Percentiles rank a stretch among this genome's conserved stretches.
Evolutionary conservation across 805 yeast genomes (phyloP).

Genomic region (Saturnispora quitensis): DNA sequence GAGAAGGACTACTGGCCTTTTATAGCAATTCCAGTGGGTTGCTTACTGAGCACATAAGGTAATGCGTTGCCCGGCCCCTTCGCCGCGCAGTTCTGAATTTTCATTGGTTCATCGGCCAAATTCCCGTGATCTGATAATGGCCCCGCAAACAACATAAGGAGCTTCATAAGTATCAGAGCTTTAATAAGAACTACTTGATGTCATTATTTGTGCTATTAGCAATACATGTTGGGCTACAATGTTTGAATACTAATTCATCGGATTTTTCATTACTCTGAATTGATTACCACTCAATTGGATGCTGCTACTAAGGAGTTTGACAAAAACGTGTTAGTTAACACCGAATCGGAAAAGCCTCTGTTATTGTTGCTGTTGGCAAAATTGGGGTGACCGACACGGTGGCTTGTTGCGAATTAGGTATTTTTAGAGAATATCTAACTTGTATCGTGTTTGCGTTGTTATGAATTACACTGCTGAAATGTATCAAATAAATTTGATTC

Average conservation of each 20-base stretch:
- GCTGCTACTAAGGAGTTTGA: background rate
- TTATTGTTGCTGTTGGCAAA: background rate
- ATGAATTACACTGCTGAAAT: no score
- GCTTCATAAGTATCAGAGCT: background rate
- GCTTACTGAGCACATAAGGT: background rate
- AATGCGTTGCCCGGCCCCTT: conserved; percentile 1
- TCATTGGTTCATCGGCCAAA: conserved; percentile 5
- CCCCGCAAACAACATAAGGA: background rate
- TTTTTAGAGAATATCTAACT: background rate
- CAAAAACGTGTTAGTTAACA: background rate
- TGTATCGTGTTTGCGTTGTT: background rate
- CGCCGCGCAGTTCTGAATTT: conserved; percentile 3
- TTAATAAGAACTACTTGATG: background rate
- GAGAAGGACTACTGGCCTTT: background rate
- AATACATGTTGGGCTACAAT: background rate
- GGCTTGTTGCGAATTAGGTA: background rate
- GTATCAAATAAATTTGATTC: no score
- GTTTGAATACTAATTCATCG: no score
- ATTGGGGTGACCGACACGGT: background rate
- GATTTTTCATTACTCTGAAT: background rate
- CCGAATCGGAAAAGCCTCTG: background rate
- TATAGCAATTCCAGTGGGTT: background rate
- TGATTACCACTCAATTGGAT: background rate
- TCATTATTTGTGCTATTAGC: background rate
- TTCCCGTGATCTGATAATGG: background rate